A percentile compares a stretch with the other conserved stretches of the same genome.
Conservation (phyloP, 2,329 filamentous ascomycete genomes). For the Talaromyces sp. region DNA sequence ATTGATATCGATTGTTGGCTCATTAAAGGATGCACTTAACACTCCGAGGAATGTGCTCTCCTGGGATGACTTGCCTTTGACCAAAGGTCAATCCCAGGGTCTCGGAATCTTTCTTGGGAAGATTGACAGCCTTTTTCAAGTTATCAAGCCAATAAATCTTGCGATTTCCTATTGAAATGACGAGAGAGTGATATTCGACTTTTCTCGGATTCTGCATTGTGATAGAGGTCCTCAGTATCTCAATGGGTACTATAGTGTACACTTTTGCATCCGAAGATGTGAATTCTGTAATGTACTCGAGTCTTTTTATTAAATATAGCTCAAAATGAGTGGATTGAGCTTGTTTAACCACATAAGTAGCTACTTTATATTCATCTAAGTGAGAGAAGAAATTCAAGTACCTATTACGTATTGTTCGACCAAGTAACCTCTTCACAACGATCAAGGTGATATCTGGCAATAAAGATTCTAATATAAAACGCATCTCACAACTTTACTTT, state of each 20-base stretch:
- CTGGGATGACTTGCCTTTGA: background rate
- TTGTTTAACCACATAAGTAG: too few relatives aligned
- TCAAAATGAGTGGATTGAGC: background rate
- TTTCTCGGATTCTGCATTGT: background rate
- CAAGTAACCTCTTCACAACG: too few relatives aligned
- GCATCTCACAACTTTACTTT: background rate
- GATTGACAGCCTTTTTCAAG: background rate
- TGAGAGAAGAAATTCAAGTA: too few relatives aligned
- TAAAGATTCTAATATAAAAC: too few relatives aligned
- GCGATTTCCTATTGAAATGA: background rate
- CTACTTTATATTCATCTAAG: background rate
- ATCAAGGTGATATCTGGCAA: too few relatives aligned
- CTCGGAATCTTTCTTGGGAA: background rate
- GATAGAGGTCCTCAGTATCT: background rate
- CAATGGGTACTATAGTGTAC: background rate
- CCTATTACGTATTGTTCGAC: too few relatives aligned
- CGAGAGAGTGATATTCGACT: background rate
- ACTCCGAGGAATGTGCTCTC: background rate
- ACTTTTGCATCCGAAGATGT: background rate
- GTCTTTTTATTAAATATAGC: background rate
- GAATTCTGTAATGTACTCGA: too few relatives aligned
- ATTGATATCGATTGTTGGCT: background rate
- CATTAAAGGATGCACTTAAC: background rate
- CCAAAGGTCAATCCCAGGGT: background rate
- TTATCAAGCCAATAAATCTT: background rate